Evolutionary conservation across 192 early-diverging fungal species (phyloP).

Genomic region (Umbelopsis sp.): DNA sequence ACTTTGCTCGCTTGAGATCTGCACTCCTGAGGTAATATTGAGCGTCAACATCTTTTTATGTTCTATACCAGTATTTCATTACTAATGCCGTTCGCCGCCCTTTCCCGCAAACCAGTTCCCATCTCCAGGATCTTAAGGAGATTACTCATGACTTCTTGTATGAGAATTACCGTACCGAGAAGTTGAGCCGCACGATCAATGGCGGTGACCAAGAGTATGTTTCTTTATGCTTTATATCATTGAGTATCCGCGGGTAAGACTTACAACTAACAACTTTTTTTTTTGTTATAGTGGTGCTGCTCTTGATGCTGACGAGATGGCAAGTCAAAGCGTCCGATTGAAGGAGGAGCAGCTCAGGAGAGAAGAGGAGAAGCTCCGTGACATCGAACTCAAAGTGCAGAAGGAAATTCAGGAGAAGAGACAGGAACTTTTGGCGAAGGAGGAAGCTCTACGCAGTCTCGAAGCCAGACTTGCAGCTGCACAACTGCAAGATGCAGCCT

Average conservation of each 20-base stretch:
- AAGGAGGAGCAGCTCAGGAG: conserved; percentile 58
- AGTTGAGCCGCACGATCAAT: conserved; percentile 64
- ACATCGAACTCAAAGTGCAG: conserved; percentile 56
- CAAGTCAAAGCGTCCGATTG: conserved; percentile 43
- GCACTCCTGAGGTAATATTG: conserved; percentile 72
- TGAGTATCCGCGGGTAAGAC: neutral
- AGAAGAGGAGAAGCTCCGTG: conserved; percentile 58
- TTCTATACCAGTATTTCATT: neutral
- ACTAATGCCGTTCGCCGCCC: neutral
- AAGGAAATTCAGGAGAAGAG: conserved; percentile 59
- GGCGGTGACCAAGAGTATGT: conserved; percentile 49
- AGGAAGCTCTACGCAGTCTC: conserved; percentile 54
- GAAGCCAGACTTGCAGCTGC: conserved; percentile 50
- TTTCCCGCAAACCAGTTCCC: conserved; percentile 64
- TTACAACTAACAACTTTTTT: neutral
- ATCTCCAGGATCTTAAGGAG: conserved; percentile 96
- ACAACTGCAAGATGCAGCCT: conserved; percentile 35
- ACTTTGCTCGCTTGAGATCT: conserved; percentile 93
- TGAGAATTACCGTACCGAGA: conserved; percentile 92
- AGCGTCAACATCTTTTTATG: neutral
- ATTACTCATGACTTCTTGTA: conserved; percentile 96
- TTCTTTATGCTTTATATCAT: neutral
- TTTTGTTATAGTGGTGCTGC: conserved; percentile 32
- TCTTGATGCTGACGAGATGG: conserved; percentile 43
- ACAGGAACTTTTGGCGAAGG: conserved; percentile 57